These are phyloP conservation scores for Elaeagnus macrophylla DNA, from an alignment of 306 rosid genomes.

Conservation along the genomic window DNA sequence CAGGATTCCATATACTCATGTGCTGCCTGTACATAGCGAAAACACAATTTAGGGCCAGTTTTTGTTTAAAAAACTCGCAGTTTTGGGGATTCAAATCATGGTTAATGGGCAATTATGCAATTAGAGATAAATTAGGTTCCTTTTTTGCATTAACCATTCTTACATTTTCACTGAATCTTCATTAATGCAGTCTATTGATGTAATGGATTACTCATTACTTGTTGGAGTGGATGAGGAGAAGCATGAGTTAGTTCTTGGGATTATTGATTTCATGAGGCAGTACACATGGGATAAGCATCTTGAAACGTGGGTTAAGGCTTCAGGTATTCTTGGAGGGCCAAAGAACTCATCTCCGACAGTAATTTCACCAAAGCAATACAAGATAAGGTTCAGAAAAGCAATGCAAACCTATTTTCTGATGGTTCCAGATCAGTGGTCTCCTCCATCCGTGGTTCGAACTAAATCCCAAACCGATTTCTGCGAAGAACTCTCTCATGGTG, in stretches of 20 bases:
- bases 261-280: constrained; percentile 95
- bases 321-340: constrained; percentile 95
- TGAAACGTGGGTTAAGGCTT: constrained; percentile 95
- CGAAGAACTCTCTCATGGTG: too few relatives aligned
- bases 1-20: too few relatives aligned
- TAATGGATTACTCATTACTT: constrained; percentile 93
- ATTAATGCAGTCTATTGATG: constrained; percentile 71
- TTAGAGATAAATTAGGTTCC: too few relatives aligned
- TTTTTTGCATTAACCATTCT: too few relatives aligned
- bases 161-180: constrained; percentile 4
- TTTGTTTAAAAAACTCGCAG: too few relatives aligned
- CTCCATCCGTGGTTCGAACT: too few relatives aligned
- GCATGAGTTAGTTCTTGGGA: constrained; percentile 85
- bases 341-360: constrained; percentile 82
- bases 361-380: constrained; percentile 28
- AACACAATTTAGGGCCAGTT: too few relatives aligned
- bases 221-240: constrained; percentile 93
- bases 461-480: too few relatives aligned
- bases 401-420: constrained; percentile 90
- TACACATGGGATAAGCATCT: constrained; percentile 97
- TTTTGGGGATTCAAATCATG: too few relatives aligned
- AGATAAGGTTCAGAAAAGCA: constrained; percentile 9
- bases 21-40: too few relatives aligned
- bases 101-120: too few relatives aligned
- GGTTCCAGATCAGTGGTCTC: constrained; percentile 97